Evolutionary conservation across 768 basidiomycete species (phyloP).

Genomic region (Suillus americanus): DNA sequence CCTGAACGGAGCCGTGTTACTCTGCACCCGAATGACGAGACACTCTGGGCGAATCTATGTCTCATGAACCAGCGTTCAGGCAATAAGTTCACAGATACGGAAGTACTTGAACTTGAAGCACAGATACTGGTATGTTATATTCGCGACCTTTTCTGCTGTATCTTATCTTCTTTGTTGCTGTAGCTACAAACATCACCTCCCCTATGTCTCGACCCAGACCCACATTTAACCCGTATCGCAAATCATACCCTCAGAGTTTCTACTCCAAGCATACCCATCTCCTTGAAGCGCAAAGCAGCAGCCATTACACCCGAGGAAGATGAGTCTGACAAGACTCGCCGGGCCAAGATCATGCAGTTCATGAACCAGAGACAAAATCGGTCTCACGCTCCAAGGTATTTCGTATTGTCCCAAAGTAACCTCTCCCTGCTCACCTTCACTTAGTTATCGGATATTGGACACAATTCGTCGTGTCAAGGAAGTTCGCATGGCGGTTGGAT

Average conservation of each 20-base stretch:
- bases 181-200: slow-evolving; percentile 76
- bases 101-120: slow-evolving; percentile 74
- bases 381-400: slow-evolving; percentile 50
- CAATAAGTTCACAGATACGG: slow-evolving; percentile 64
- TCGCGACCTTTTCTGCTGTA: not conserved
- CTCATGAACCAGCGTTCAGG: slow-evolving; percentile 59
- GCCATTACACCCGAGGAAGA: slow-evolving; percentile 73
- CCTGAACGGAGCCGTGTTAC: slow-evolving; percentile 70
- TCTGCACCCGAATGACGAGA: slow-evolving; percentile 75
- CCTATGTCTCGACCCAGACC: slow-evolving; percentile 78
- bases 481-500: slow-evolving; percentile 21
- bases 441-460: slow-evolving; percentile 62
- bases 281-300: slow-evolving; percentile 75
- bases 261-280: slow-evolving; percentile 67
- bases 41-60: slow-evolving; percentile 79
- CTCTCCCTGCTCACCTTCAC: not conserved
- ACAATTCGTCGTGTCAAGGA: slow-evolving; percentile 35
- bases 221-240: slow-evolving; percentile 70
- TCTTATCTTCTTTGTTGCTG: slow-evolving; percentile 11
- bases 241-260: slow-evolving; percentile 75
- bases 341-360: slow-evolving; percentile 74
- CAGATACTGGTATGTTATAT: slow-evolving; percentile 59
- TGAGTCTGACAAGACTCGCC: slow-evolving; percentile 70
- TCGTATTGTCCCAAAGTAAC: slow-evolving; percentile 6
- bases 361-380: slow-evolving; percentile 63